Base-by-base conservation (phyloP, 768 basidiomycete species). In the Termitomyces sp. region DNA sequence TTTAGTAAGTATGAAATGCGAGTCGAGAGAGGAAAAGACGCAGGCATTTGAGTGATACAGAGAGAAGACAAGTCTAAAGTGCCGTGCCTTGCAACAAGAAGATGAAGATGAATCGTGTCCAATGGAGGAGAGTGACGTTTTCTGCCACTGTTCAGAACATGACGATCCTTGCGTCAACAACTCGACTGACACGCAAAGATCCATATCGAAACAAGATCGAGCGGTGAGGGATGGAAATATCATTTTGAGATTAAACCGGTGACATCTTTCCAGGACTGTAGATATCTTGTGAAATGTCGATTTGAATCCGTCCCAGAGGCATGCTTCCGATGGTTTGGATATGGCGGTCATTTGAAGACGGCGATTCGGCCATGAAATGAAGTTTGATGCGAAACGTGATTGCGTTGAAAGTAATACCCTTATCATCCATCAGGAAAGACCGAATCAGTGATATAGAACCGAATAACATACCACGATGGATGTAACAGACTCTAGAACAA, bases 371-470 rank as follows among this genome's bases (percentile, higher is more conserved):
- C 39, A 56, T 46, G 1, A 23, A 9, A 46, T 51, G 50, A 16
- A 56, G 50, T 36, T 44, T 50, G 22, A 56, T 56, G 22, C 54
- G 54, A 32, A 56, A 25, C 15, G 54, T 56, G 32, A 56, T 56
- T 5, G 43, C 49, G 43, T 56, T 56, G 50, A 56, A 56, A 18
- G 54, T 56, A 18, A 56, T 56, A n/a, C 54, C 54, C 54, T 56
- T n/a, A 22, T 33, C 35, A 32, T 29, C 25, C 15, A 16, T 4
- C 39, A 42, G 25, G 18, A 16, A 16, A 18, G 16, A 4, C 5
- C 0, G 32, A 10, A n/a, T n/a, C 16, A 39, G 16, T 5, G 6
- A 23, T 16, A 15, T 13, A 18, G n/a, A 13, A 23, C 33, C 9
- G 6, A 7, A 10, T 18, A 18, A 41, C 41, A 36, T 41, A 56